phyloP scores from a whole-genome alignment of 1,284 basidiomycete species.

The Wallemia mellicola region DNA sequence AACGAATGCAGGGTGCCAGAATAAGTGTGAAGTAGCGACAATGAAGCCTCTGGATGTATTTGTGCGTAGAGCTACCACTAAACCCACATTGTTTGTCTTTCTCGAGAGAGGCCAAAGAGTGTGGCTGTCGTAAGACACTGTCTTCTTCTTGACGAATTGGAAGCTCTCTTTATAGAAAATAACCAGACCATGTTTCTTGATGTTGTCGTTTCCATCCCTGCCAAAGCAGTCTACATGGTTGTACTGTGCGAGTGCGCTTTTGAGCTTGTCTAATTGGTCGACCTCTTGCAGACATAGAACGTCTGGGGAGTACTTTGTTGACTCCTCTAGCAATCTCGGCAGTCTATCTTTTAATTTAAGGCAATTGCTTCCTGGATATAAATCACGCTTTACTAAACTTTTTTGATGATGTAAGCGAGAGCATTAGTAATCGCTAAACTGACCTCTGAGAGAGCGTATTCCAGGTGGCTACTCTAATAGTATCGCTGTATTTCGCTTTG shows the following conservation, averaged over 20 bases:
- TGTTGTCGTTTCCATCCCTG: background rate
- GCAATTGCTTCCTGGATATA: background rate
- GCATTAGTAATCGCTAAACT: background rate
- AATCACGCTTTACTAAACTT: background rate
- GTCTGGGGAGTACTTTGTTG: background rate
- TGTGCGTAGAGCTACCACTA: background rate
- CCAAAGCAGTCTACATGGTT: background rate
- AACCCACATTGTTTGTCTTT: background rate
- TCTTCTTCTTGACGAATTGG: background rate
- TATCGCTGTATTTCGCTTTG: background rate
- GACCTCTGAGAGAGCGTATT: background rate
- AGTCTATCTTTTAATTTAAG: background rate
- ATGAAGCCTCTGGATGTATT: background rate
- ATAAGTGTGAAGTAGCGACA: background rate
- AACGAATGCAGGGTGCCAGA: background rate
- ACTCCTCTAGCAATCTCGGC: background rate
- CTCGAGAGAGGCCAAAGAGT: background rate
- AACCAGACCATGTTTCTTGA: background rate
- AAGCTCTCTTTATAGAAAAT: background rate
- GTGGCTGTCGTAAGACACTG: background rate
- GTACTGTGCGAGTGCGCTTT: background rate
- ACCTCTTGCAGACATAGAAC: background rate
- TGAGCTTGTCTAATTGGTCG: background rate
- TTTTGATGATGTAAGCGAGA: background rate
- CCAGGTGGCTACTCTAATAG: background rate